Evolutionary conservation across 1,139 yeast genomes (phyloP), one percentile per base, ranked within the genome.

Genomic region (Chernovozyma aurita): DNA sequence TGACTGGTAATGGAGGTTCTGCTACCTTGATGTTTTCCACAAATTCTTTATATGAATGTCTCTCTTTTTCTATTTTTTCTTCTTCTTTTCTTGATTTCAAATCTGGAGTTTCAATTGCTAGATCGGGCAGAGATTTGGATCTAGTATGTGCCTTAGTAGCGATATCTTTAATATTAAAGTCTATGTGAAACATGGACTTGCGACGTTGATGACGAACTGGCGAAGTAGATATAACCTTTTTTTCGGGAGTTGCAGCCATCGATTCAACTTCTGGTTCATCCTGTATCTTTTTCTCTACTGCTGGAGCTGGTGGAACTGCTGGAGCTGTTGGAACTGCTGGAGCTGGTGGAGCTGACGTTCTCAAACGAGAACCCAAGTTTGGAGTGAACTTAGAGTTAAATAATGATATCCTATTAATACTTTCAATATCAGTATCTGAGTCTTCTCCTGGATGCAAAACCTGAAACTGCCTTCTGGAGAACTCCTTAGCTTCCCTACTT

Each of bases 141-240:
- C 48, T 40, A 11, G 31, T 28, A 32, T 47, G 52, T 13, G 21
- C 24, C 24, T 31, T 35, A 18, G 33, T 24, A 24, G 36, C 27
- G 35, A 44, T 35, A 11, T 43, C 48, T 18, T 42, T 41, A 24
- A 49, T 33, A 33, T 57, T 50, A 36, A 65, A 61, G 28, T 64
- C 62, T 32, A 69, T 65, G 35, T 57, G 57, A 38, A 58, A 63
- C 66, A 68, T 56, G 3, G 73, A 67, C 37, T 59, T 60, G 34
- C 63, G 65, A 31, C 75, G 63, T 14, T 58, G 47, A 38, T 69
- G 75, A 34, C 62, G 57, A 33, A 49, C 48, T 4, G 70, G 70
- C 9, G 67, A 52, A 11, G 4, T 24, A 18, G 29, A 9, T 12
- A 16, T 14, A 15, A 18, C 14, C 4, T 9, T 8, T 14, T 12